Conservation (phyloP, 1,139 yeast species). For the Blastobotrys arbuscula region DNA sequence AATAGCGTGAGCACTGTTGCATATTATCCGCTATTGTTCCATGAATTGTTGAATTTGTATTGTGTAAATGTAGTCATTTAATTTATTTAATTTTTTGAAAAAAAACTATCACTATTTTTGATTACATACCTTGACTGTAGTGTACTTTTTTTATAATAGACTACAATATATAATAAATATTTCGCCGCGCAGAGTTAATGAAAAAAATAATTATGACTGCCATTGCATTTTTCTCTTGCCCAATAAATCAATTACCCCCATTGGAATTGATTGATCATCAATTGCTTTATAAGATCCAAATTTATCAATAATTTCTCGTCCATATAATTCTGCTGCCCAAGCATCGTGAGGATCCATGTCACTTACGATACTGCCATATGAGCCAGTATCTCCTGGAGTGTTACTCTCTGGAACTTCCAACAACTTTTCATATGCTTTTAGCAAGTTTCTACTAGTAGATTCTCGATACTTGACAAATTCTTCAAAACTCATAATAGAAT, state of each 20-base stretch:
- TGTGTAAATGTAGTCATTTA: slow-evolving; percentile 2
- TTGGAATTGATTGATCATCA: slow-evolving; percentile 9
- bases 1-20: not conserved
- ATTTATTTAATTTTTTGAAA: too few species aligned
- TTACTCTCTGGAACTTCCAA: not conserved
- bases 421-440: slow-evolving; percentile 10
- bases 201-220: too few species aligned
- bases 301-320: slow-evolving; percentile 12
- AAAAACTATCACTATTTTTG: too few species aligned
- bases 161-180: too few species aligned
- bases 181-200: too few species aligned
- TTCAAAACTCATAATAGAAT: slow-evolving; percentile 9
- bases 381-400: not conserved
- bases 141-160: too few species aligned
- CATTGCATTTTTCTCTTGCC: slow-evolving; percentile 12
- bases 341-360: not conserved
- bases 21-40: slow-evolving; percentile 9
- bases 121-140: too few species aligned
- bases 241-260: slow-evolving; percentile 10
- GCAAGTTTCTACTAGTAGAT: slow-evolving; percentile 8
- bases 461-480: slow-evolving; percentile 9
- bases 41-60: slow-evolving; percentile 9
- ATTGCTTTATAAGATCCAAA: slow-evolving; percentile 9
- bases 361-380: not conserved
- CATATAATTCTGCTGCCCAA: slow-evolving; percentile 12